Conservation (phyloP, 2,329 filamentous ascomycete genomes). For the Penicillium sp. region DNA sequence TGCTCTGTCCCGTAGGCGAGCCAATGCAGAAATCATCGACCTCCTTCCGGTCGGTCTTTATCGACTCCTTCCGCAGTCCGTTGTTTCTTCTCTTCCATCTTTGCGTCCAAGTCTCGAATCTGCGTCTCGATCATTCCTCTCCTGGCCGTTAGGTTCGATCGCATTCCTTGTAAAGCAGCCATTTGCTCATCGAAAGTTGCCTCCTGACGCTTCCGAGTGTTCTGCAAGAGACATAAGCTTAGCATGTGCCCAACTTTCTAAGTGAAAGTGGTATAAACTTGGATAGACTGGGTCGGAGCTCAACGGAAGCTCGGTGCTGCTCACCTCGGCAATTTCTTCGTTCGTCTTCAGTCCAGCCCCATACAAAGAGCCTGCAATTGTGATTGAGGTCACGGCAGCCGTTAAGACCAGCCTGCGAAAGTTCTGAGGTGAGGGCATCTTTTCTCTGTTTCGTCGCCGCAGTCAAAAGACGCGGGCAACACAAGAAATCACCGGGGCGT, state of each 20-base stretch:
- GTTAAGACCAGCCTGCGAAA: constrained; percentile 55
- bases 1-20: not conserved
- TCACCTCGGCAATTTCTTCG: constrained; percentile 53
- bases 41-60: constrained; percentile 25
- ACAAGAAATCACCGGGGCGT: constrained; percentile 9
- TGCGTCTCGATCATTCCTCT: constrained; percentile 57
- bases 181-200: constrained; percentile 56
- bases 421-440: constrained; percentile 34
- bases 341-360: constrained; percentile 59
- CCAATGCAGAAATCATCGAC: constrained; percentile 5
- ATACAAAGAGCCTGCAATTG: constrained; percentile 58
- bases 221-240: constrained; percentile 30
- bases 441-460: not conserved
- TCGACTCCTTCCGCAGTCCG: constrained; percentile 32
- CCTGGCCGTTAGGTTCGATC: constrained; percentile 51
- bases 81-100: constrained; percentile 40
- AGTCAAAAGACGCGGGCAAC: constrained; percentile 6
- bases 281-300: not conserved
- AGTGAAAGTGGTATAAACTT: not conserved
- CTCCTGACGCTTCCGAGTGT: constrained; percentile 48
- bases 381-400: constrained; percentile 55
- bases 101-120: constrained; percentile 50
- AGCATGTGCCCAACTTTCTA: not conserved
- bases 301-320: not conserved
- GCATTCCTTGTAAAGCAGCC: constrained; percentile 51